Conservation (phyloP, 257 asterid genomes). For the Solanum paucissectum region DNA sequence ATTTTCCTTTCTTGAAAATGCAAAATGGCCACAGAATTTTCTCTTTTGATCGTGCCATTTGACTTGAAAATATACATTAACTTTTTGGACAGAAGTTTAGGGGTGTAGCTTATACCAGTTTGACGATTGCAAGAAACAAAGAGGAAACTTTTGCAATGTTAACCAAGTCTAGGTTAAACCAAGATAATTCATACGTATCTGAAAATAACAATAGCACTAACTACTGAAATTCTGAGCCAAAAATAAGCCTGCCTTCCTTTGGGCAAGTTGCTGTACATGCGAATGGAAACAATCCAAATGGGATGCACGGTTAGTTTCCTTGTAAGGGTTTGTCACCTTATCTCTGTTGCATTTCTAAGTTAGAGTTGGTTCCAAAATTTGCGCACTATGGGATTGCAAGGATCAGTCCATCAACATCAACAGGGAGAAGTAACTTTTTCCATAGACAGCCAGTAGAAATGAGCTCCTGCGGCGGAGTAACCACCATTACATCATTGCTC, state of each 20-base stretch:
- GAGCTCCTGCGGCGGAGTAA: slow-evolving; percentile 21
- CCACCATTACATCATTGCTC: slow-evolving; percentile 6
- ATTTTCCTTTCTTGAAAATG: background rate
- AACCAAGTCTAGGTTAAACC: background rate
- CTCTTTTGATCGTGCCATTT: background rate
- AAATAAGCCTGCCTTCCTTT: background rate
- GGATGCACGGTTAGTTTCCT: background rate
- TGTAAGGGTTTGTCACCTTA: background rate
- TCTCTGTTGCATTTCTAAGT: background rate
- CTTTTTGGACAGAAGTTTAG: background rate
- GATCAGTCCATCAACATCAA: slow-evolving; percentile 28
- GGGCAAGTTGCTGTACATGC: background rate
- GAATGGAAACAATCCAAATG: background rate
- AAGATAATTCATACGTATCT: background rate
- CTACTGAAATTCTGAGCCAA: background rate
- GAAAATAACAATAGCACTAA: background rate
- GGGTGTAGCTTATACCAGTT: background rate
- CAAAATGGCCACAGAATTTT: background rate
- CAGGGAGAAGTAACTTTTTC: slow-evolving; percentile 28
- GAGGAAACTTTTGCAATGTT: background rate
- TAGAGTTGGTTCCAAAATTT: background rate
- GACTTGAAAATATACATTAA: background rate
- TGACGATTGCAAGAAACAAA: background rate
- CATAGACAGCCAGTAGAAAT: slow-evolving; percentile 28
- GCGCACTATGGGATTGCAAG: slow-evolving; percentile 4